Conservation (phyloP, 331 rosid genomes). For the Rosa hybrid region DNA sequence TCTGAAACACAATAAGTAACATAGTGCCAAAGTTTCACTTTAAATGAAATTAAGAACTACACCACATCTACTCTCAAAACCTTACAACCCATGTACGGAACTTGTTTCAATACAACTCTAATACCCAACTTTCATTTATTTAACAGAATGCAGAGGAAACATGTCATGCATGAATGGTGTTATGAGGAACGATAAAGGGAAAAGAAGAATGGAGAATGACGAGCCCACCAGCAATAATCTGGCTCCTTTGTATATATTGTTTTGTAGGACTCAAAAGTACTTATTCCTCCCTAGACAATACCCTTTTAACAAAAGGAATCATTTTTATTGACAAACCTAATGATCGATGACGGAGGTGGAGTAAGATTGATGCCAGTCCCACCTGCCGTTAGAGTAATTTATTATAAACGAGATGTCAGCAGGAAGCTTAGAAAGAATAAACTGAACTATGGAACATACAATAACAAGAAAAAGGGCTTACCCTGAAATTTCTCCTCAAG, state of each 20-base stretch:
- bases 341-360: conserved; percentile 87
- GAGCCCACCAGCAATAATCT: neutral
- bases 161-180: neutral
- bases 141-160: neutral
- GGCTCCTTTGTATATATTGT: neutral
- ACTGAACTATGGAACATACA: conserved; percentile 6
- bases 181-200: neutral
- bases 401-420: neutral
- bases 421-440: neutral
- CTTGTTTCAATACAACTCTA: neutral
- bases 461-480: conserved; percentile 20
- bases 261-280: neutral
- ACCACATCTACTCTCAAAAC: neutral
- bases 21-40: neutral
- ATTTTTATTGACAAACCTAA: conserved; percentile 51
- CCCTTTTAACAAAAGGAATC: neutral
- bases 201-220: neutral
- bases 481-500: conserved; percentile 99
- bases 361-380: conserved; percentile 98
- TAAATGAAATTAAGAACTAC: neutral
- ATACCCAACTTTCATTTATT: neutral
- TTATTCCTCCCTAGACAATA: neutral
- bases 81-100: neutral
- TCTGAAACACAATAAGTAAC: neutral
- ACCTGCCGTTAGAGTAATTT: conserved; percentile 45